Conservation (phyloP, 129 eudicot species). For the Escallonia herrerae region DNA sequence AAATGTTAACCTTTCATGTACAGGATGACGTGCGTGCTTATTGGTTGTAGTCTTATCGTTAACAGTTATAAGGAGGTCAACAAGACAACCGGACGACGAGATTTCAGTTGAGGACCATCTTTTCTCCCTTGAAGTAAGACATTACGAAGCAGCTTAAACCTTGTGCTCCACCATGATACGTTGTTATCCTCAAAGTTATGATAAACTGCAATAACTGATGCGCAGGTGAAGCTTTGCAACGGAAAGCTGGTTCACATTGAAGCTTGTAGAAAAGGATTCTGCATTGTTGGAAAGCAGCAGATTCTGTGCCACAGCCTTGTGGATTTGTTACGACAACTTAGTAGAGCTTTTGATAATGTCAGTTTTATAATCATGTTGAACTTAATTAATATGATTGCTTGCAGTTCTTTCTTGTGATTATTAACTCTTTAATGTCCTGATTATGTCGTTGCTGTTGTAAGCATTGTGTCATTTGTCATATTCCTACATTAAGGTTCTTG, state of each 20-base stretch:
- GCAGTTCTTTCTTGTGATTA: not conserved
- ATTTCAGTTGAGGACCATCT: conserved; percentile 47
- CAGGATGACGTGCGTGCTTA: not conserved
- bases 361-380: conserved; percentile 17
- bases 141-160: conserved; percentile 3
- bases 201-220: not conserved
- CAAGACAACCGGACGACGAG: conserved; percentile 49
- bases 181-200: not conserved
- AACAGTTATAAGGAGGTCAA: conserved; percentile 69
- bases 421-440: not conserved
- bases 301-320: conserved; percentile 90
- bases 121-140: conserved; percentile 78
- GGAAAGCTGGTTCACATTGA: conserved; percentile 77
- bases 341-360: conserved; percentile 89
- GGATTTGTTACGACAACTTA: conserved; percentile 81
- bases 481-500: not conserved
- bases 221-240: conserved; percentile 86
- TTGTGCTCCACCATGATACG: not conserved
- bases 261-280: conserved; percentile 80
- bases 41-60: conserved; percentile 4
- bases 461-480: not conserved
- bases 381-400: too few species aligned
- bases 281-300: conserved; percentile 65
- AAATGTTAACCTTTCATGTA: too few species aligned
- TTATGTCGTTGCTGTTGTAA: not conserved